Evolutionary conservation across 768 basidiomycete genomes (phyloP), one percentile per base, ranked within the genome.

Genomic region (Termitomyces bulborhizus): DNA sequence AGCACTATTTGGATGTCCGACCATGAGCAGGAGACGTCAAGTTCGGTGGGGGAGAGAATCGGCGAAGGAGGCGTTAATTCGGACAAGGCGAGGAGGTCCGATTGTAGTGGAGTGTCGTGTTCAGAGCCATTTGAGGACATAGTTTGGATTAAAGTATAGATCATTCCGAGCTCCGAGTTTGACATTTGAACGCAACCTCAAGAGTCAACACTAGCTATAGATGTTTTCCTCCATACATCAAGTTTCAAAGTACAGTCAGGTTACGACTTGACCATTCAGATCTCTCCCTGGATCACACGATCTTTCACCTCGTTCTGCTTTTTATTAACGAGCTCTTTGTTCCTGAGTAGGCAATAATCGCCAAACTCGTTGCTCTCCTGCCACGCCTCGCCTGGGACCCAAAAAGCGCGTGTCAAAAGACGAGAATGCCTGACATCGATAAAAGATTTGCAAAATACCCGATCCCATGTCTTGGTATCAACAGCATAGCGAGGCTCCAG

Each of bases 311-410:
- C 48, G 8, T 53, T 55, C 57, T 77, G 72, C 60, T 79, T 78
- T 50, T 59, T 57, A 1, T 50, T 57, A 26, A 81, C 69, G 31
- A 62, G 66, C 15, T 66, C 72, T 62, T 68, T 80, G 60, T 92
- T 86, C 68, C 78, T 83, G 57, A 99, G 74, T 58, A 99, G 66
- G 68, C 95, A 97, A 67, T 93, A 97, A 63, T 98, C 92, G 1
- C 96, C 96, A 68, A 80, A 97, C 55, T 78, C 78, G 65, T 96
- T 92, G 60, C 70, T 69, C 26, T 69, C 71, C 59, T 86, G 81
- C 86, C 92, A 91, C 56, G 69, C 70, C 45, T 76, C 67, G 12
- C 85, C 82, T 6, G 95, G 96, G 40, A 90, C 66, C 86, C 89
- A 96, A 55, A 98, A 75, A 27, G 83, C 79, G 50, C 96, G 78